Evolutionary conservation across 2,329 filamentous ascomycete genomes (phyloP), one percentile per base, ranked within the genome.

Genomic region (Trichoderma semiorbis): DNA sequence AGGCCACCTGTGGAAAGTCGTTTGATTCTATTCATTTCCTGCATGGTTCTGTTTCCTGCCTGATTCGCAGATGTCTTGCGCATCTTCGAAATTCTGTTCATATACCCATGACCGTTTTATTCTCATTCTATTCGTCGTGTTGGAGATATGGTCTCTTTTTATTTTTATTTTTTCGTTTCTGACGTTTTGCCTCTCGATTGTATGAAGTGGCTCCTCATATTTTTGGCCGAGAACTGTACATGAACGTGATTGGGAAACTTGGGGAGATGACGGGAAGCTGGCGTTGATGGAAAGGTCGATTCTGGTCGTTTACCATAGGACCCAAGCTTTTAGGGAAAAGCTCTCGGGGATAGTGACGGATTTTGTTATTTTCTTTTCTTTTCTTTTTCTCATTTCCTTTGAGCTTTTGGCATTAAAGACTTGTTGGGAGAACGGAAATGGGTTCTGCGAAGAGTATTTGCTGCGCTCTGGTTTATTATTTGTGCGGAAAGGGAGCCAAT

Each of bases 61-160:
- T 50, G 43, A n/a, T 50, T 55, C 36, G 34, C 73, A 73, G 58
- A 73, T 69, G 39, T 34, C 60, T 71, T 57, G 60, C 60, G 26
- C 57, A 71, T 61, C 47, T 24, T 71, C 28, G 61, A 21, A 62
- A 34, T 32, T 47, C 57, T 57, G 58, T 69, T 72, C 70, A 69
- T 58, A 72, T 72, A 72, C 70, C 65, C 65, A 71, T 61, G 36
- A 36, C 53, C 11, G 11, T 34, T 39, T 47, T 70, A 34, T 58
- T 21, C 43, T 53, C 53, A 43, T 30, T 61, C 24, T 50, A 21
- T 39, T 26, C 47, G 28, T 24, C 30, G 47, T 39, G 30, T 21
- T 70, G 30, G 53, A 70, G 14, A 70, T 55, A 43, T 65, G 34
- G 11, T 36, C 26, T 53, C n/a, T 50, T 50, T 50, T 21, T 50